Percentiles rank a stretch among this genome's conserved stretches.
phyloP scores from a whole-genome alignment of 208 protist genomes.

The Phytomonas sp. region DNA sequence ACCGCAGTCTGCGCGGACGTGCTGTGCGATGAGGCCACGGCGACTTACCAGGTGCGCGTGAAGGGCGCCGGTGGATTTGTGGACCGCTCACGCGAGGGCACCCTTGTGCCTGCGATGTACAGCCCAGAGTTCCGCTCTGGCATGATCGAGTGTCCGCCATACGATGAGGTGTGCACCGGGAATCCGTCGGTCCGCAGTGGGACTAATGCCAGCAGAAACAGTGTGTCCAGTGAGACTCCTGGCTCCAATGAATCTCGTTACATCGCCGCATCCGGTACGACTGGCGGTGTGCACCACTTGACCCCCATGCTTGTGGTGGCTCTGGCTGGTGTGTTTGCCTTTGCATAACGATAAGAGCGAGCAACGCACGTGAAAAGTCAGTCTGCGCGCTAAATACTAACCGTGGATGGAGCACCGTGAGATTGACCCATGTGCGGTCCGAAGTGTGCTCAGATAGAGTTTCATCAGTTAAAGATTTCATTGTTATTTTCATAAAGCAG shows the following conservation, averaged over 20 bases:
- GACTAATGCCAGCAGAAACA: too few species aligned
- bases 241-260: too few species aligned
- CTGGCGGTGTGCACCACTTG: not conserved
- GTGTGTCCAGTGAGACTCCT: too few species aligned
- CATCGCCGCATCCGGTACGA: not conserved
- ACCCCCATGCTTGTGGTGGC: not conserved
- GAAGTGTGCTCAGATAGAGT: not conserved
- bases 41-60: conserved; percentile 13
- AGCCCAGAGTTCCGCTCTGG: conserved; percentile 15
- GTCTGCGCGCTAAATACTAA: not conserved
- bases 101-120: conserved; percentile 1
- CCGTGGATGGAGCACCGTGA: not conserved
- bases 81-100: conserved; percentile 6
- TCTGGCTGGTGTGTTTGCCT: not conserved
- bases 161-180: conserved; percentile 29
- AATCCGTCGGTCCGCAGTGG: too few species aligned
- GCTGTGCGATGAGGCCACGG: conserved; percentile 7
- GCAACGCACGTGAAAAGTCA: not conserved
- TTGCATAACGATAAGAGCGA: not conserved
- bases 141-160: conserved; percentile 25
- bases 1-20: conserved; percentile 20
- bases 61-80: conserved; percentile 5
- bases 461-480: not conserved
- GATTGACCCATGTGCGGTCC: not conserved
- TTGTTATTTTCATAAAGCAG: not conserved